Percentiles rank a stretch among this genome's conserved stretches.
Conservation (phyloP, 805 yeast species). For the Diddensiella caesifluorescens region DNA sequence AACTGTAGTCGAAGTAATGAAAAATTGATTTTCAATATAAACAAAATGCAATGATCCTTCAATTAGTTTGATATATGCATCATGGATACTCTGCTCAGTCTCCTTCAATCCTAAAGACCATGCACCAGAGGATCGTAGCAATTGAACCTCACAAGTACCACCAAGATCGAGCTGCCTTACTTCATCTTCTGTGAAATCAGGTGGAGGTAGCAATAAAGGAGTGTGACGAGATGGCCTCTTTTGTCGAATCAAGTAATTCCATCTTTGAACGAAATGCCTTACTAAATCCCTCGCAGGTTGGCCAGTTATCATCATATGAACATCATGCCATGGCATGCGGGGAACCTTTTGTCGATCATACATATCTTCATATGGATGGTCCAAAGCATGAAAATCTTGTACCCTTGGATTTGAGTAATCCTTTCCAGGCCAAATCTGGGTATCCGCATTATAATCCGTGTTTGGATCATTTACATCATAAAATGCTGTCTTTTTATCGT, state of each 20-base stretch:
- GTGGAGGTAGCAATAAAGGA: constrained; percentile 87
- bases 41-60: constrained; percentile 90
- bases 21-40: constrained; percentile 93
- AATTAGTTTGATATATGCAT: constrained; percentile 83
- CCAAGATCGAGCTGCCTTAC: constrained; percentile 50
- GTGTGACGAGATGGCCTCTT: constrained; percentile 93
- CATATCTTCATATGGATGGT: constrained; percentile 87
- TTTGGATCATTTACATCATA: constrained; percentile 20
- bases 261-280: constrained; percentile 93
- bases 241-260: constrained; percentile 91
- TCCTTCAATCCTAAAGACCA: constrained; percentile 92
- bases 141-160: constrained; percentile 90
- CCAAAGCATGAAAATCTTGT: constrained; percentile 74
- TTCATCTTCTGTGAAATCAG: constrained; percentile 75
- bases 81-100: constrained; percentile 84
- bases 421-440: constrained; percentile 87
- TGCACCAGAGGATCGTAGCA: constrained; percentile 79
- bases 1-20: constrained; percentile 80
- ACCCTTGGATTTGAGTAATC: constrained; percentile 96
- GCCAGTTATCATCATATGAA: constrained; percentile 92
- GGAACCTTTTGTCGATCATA: constrained; percentile 77
- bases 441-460: constrained; percentile 17
- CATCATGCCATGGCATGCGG: constrained; percentile 99
- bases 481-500: constrained; percentile 46
- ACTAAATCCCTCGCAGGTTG: constrained; percentile 89